phyloP scores from a whole-genome alignment of 306 rosid genomes.

The Lathyrus tuberosus region DNA sequence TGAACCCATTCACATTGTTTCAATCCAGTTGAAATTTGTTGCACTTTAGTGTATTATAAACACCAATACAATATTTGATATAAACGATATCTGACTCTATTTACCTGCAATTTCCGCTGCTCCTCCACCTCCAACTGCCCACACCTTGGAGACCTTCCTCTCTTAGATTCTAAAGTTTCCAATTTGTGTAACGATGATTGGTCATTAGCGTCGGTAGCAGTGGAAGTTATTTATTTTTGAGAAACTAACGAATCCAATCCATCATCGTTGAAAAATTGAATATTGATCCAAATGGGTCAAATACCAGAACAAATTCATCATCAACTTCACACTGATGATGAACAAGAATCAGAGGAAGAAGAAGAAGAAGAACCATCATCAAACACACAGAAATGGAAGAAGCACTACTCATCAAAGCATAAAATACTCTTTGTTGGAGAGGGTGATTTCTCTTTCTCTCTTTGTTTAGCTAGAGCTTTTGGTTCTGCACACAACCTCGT shows the following conservation, averaged over 20 bases:
- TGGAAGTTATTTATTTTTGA: not conserved
- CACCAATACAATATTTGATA: no score
- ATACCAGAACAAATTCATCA: not conserved
- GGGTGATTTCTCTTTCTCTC: constrained; percentile 82
- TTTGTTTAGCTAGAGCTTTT: constrained; percentile 59
- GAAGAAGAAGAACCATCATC: constrained; percentile 32
- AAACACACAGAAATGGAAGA: constrained; percentile 58
- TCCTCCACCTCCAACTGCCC: no score
- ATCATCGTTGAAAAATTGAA: no score
- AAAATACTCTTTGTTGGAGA: constrained; percentile 75
- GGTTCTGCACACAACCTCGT: constrained; percentile 69
- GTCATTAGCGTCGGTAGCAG: constrained; percentile 15
- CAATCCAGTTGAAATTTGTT: no score
- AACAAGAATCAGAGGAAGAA: constrained; percentile 31
- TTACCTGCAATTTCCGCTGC: no score
- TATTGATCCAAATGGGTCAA: constrained; percentile 27
- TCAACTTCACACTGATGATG: constrained; percentile 26
- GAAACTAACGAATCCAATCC: no score
- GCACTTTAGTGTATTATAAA: no score
- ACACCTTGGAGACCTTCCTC: no score
- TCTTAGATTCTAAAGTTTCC: no score
- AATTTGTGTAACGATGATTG: no score
- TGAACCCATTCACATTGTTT: no score
- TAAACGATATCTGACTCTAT: no score
- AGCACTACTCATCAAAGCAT: constrained; percentile 71